phyloP scores from a whole-genome alignment of 2,329 filamentous ascomycete species.

The Phialemonium atrogriseum region DNA sequence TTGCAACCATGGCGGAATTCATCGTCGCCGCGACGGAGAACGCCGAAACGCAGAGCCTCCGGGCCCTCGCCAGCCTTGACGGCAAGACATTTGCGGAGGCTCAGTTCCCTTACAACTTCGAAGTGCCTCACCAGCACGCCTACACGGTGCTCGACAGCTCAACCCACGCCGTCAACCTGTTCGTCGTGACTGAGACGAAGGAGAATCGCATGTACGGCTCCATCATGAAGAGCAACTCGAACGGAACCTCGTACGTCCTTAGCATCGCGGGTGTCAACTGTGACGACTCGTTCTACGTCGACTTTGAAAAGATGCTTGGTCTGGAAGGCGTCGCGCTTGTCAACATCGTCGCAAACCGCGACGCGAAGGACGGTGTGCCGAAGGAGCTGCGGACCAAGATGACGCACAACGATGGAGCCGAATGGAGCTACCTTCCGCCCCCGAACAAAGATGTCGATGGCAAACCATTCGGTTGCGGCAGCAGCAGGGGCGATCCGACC shows the following conservation, averaged over 20 bases:
- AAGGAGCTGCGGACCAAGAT: slow-evolving; percentile 89
- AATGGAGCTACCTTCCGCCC: slow-evolving; percentile 73
- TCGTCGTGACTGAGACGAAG: slow-evolving; percentile 69
- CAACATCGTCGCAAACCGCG: slow-evolving; percentile 72
- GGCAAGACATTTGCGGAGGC: slow-evolving; percentile 75
- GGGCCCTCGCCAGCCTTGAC: slow-evolving; percentile 77
- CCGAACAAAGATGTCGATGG: slow-evolving; percentile 62
- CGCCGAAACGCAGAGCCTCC: slow-evolving; percentile 58
- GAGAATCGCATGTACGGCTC: slow-evolving; percentile 66
- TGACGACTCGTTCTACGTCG: slow-evolving; percentile 68
- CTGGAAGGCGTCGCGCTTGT: slow-evolving; percentile 84
- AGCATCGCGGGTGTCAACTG: slow-evolving; percentile 77
- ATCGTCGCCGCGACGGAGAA: slow-evolving; percentile 79
- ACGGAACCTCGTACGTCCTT: slow-evolving; percentile 89
- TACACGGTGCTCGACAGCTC: slow-evolving; percentile 95
- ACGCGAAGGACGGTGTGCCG: slow-evolving; percentile 48
- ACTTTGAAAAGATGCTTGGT: slow-evolving; percentile 92
- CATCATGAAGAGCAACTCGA: slow-evolving; percentile 97
- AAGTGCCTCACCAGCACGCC: slow-evolving; percentile 66
- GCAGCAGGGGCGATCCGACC: slow-evolving; percentile 47
- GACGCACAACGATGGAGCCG: slow-evolving; percentile 89
- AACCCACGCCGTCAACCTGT: slow-evolving; percentile 88
- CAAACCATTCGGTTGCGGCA: slow-evolving; percentile 62
- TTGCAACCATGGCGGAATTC: slow-evolving; percentile 94
- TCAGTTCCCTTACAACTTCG: slow-evolving; percentile 78